Evolutionary conservation across 192 early-diverging fungal genomes (phyloP).

Genomic region (Kickxella alabastrina): DNA sequence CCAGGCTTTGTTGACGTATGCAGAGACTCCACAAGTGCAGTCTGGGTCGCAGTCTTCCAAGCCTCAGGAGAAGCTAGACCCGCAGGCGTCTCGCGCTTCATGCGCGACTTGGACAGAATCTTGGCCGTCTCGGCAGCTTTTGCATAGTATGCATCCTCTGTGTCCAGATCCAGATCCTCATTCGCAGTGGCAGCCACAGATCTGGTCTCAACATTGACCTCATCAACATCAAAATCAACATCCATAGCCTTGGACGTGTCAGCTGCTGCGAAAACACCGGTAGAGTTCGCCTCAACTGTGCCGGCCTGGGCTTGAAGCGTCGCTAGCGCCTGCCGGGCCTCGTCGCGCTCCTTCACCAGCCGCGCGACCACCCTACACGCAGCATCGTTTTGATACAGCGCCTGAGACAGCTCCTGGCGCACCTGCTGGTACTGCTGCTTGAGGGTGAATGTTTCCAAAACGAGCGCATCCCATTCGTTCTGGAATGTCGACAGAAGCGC

Average conservation of each 20-base stretch:
- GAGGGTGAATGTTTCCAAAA: conserved; percentile 90
- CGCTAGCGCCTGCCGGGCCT: conserved; percentile 64
- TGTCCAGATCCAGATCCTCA: neutral
- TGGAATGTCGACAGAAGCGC: conserved; percentile 83
- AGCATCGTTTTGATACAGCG: conserved; percentile 95
- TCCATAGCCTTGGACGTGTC: conserved; percentile 38
- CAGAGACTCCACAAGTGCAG: conserved; percentile 56
- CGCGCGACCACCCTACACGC: conserved; percentile 92
- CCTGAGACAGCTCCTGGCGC: conserved; percentile 88
- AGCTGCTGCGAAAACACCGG: conserved; percentile 1
- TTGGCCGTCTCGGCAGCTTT: conserved; percentile 40
- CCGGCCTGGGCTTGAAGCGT: conserved; percentile 20
- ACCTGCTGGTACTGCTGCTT: conserved; percentile 89
- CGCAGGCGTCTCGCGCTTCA: conserved; percentile 83
- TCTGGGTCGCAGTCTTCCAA: conserved; percentile 56
- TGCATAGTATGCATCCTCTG: conserved; percentile 26
- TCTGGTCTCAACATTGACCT: too few species aligned
- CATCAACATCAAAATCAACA: too few species aligned
- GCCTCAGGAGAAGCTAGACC: conserved; percentile 64
- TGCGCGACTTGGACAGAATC: conserved; percentile 62
- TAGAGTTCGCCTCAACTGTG: neutral
- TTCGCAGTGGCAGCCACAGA: neutral
- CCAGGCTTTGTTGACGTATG: conserved; percentile 73
- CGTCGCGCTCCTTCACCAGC: conserved; percentile 84
- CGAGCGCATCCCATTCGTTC: conserved; percentile 95